Percentiles rank a stretch among this genome's conserved stretches.
Evolutionary conservation across 2,329 filamentous ascomycete genomes (phyloP).

Genomic region (Massarina eburnea): DNA sequence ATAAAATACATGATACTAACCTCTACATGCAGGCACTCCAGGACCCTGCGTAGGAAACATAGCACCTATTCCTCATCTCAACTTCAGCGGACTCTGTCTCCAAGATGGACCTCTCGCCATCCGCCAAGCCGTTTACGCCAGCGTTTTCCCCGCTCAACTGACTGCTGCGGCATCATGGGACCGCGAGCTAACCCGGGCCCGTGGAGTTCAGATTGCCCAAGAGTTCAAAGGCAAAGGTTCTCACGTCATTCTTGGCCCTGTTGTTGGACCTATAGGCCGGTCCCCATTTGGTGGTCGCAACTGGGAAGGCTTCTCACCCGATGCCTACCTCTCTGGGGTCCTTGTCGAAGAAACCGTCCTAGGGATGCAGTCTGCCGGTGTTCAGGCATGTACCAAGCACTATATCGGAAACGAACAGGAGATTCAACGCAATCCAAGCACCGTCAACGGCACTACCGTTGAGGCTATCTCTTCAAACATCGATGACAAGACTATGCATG

Average conservation of each 20-base stretch:
- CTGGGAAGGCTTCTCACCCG: slow-evolving; percentile 48
- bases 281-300: slow-evolving; percentile 44
- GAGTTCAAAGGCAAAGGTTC: slow-evolving; percentile 39
- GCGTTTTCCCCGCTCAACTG: slow-evolving; percentile 42
- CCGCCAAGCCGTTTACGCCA: slow-evolving; percentile 30
- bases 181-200: slow-evolving; percentile 32
- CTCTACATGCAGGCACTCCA: slow-evolving; percentile 15
- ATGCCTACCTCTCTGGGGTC: slow-evolving; percentile 47
- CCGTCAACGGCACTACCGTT: slow-evolving; percentile 45
- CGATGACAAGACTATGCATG: slow-evolving; percentile 64
- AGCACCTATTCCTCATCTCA: slow-evolving; percentile 39
- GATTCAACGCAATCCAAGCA: slow-evolving; percentile 38
- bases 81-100: slow-evolving; percentile 45
- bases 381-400: slow-evolving; percentile 53
- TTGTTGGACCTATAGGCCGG: slow-evolving; percentile 46
- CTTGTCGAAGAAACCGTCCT: slow-evolving; percentile 40
- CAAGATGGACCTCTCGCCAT: slow-evolving; percentile 44
- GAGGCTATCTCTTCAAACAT: slow-evolving; percentile 63
- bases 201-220: slow-evolving; percentile 35
- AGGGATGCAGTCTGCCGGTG: slow-evolving; percentile 44
- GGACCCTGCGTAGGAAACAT: slow-evolving; percentile 37
- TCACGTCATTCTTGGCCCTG: slow-evolving; percentile 54
- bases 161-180: slow-evolving; percentile 47
- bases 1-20: background rate
- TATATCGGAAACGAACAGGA: slow-evolving; percentile 65